These are phyloP conservation scores for Leccinum disarticulatum DNA, from an alignment of 768 basidiomycete genomes.

Conservation along the genomic window DNA sequence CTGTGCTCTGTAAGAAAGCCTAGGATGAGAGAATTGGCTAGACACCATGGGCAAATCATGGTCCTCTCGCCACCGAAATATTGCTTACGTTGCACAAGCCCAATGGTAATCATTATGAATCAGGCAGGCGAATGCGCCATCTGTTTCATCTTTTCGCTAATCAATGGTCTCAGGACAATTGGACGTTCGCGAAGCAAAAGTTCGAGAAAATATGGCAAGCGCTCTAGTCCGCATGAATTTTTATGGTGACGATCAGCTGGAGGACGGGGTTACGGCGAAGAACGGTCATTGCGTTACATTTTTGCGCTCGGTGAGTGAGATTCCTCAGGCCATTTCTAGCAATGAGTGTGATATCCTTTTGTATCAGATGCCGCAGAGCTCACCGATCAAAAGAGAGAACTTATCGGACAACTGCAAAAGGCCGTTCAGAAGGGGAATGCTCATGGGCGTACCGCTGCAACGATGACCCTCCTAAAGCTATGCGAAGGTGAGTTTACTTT, in stretches of 20 bases:
- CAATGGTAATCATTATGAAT: neutral
- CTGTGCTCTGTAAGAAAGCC: neutral
- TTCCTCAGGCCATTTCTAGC: neutral
- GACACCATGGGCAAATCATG: neutral
- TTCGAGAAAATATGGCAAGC: neutral
- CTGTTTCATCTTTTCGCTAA: neutral
- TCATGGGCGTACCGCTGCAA: neutral
- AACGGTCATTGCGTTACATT: neutral
- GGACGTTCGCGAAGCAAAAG: neutral
- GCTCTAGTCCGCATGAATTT: neutral
- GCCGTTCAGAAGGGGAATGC: neutral
- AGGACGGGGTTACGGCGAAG: neutral
- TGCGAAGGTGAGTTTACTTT: neutral
- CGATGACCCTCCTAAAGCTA: neutral
- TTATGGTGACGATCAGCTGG: neutral
- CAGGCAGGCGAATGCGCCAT: neutral
- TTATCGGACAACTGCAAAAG: neutral
- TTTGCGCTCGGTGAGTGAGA: neutral
- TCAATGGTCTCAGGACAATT: neutral
- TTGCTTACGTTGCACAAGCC: neutral
- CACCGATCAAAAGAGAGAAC: neutral
- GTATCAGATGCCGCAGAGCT: neutral
- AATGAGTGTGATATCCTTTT: neutral
- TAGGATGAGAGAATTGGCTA: neutral
- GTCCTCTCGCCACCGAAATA: neutral